Evolutionary conservation across 257 asterid species (phyloP), one percentile per base, ranked within the genome.

Genomic region (Solanum boliviense): DNA sequence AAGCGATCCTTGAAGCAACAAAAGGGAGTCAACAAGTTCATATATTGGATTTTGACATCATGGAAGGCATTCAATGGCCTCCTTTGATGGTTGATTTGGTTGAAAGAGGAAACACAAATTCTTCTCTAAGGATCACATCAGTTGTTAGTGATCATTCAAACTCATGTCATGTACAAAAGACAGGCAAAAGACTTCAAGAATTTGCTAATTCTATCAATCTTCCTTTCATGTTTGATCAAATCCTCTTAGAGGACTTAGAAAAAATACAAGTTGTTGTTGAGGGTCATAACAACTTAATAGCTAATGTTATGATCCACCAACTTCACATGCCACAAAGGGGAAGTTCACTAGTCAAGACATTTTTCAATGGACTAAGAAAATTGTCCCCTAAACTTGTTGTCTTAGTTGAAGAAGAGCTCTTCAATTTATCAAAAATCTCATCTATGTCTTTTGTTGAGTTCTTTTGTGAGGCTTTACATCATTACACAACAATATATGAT

Each of bases 61-160:
- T 89, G 90, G 92, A 91, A 70, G 93, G 93, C 10, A 90, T 89
- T 35, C 93, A 91, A 56, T 91, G 93, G 93, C 92, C 92, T 62
- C 87, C 92, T 29, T 84, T 91, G 85, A 91, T 91, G 92, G 89
- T 68, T 52, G 93, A 91, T 39, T 86, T 90, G 9, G 89, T 89
- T 5, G 65, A 27, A 27, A 89, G 90, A 83, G 86, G 71, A 29
- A 86, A 84, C 7, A 34, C 78, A 12, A 89, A 78, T n/a, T 52
- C 90, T 8, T 90, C 91, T 16, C 89, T 91, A 8, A 91, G 93
- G 68, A 90, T 91, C 78, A 90, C 93, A 23, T 91, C 91, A 5
- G 41, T 90, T 27, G 68, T 89, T 56, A 23, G 29, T 12, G 90
- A 90, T 70, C 27, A 75, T 21, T 70, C 29, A 29, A 83, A 65